phyloP scores from a whole-genome alignment of 805 yeast genomes.

The Metschnikowia arizonensis region DNA sequence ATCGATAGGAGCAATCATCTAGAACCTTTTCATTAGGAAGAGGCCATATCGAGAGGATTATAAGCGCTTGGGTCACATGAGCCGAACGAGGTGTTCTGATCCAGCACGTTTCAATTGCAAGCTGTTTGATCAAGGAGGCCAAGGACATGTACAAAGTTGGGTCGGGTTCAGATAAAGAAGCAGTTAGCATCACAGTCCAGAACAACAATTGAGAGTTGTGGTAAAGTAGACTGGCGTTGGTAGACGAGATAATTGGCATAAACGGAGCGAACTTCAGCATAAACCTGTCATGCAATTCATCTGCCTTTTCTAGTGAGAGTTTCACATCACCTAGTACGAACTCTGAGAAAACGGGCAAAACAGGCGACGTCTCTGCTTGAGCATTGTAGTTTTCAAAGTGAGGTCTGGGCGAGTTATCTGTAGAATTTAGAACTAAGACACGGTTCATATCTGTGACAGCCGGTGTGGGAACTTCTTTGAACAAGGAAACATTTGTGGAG shows the following conservation, averaged over 20 bases:
- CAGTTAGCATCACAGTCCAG: slow-evolving; percentile 88
- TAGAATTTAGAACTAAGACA: slow-evolving; percentile 21
- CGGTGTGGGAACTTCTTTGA: neutral
- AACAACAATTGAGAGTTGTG: slow-evolving; percentile 79
- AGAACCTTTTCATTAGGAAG: slow-evolving; percentile 86
- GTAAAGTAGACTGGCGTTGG: slow-evolving; percentile 70
- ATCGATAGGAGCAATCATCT: slow-evolving; percentile 88
- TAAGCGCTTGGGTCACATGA: slow-evolving; percentile 84
- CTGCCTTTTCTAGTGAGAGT: slow-evolving; percentile 63
- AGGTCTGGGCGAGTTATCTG: slow-evolving; percentile 31
- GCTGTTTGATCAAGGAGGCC: slow-evolving; percentile 73
- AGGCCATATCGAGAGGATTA: slow-evolving; percentile 88
- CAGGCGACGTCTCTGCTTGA: slow-evolving; percentile 7
- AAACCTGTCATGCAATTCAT: slow-evolving; percentile 67
- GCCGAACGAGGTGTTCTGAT: slow-evolving; percentile 89
- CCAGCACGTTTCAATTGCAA: slow-evolving; percentile 92
- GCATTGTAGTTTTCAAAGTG: slow-evolving; percentile 10
- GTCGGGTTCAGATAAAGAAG: slow-evolving; percentile 81
- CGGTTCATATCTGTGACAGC: slow-evolving; percentile 19
- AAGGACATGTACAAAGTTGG: slow-evolving; percentile 74
- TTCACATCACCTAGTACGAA: slow-evolving; percentile 74
- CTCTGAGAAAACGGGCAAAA: slow-evolving; percentile 43
- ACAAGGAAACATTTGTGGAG: neutral
- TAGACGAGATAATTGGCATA: slow-evolving; percentile 72
- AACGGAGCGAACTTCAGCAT: slow-evolving; percentile 65